These are phyloP conservation scores for Sedum album DNA, from an alignment of 164 flowering plant genomes.

Conservation along the genomic window DNA sequence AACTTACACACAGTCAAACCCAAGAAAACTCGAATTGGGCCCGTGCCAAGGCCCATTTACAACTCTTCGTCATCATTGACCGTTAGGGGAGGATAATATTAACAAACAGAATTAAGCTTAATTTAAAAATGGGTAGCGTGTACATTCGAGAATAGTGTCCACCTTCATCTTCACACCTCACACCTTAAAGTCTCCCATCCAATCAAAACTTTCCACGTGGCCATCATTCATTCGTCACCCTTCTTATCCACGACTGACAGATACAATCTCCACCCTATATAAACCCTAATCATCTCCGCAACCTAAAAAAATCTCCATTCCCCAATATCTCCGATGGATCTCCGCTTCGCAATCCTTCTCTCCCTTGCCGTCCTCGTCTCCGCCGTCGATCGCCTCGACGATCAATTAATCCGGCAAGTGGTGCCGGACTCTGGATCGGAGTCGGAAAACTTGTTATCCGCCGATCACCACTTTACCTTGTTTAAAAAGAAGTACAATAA, in stretches of 20 bases:
- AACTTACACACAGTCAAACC: too few relatives aligned
- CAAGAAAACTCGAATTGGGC: too few relatives aligned
- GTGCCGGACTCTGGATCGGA: constrained; percentile 12
- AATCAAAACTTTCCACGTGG: not conserved
- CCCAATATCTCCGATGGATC: not conserved
- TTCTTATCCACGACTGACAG: constrained; percentile 1
- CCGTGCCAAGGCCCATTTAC: not conserved
- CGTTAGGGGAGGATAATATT: not conserved
- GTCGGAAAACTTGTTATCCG: constrained; percentile 11
- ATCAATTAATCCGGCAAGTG: constrained; percentile 38
- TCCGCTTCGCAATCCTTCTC: constrained; percentile 7
- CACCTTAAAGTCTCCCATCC: constrained; percentile 1
- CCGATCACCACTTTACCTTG: constrained; percentile 49
- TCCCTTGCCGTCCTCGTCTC: constrained; percentile 1
- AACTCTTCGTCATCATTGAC: not conserved
- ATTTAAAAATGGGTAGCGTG: not conserved
- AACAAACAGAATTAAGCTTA: not conserved
- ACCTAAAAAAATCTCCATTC: not conserved
- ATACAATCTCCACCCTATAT: not conserved
- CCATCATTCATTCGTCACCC: not conserved
- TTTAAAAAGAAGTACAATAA: constrained; percentile 57
- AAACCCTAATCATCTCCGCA: not conserved
- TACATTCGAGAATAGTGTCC: not conserved
- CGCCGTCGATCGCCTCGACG: constrained; percentile 15
- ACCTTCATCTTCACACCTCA: not conserved